Percentiles rank a stretch among this genome's conserved stretches.
Conservation (phyloP, 2,329 filamentous ascomycete species). For the Sarocladium oryzae region DNA sequence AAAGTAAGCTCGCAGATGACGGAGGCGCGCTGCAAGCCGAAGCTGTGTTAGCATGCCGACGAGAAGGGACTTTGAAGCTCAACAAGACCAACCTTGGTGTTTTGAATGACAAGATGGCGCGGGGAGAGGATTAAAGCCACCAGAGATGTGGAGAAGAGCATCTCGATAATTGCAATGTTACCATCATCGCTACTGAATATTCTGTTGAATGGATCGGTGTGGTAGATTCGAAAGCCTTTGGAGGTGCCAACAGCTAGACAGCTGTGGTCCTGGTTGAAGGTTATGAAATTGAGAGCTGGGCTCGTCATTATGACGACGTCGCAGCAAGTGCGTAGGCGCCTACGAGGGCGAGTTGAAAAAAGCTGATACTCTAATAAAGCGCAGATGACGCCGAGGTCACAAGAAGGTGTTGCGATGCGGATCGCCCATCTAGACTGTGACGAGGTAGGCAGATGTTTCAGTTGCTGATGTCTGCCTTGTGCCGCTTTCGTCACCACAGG, state of each 20-base stretch:
- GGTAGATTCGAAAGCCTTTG: slow-evolving; percentile 92
- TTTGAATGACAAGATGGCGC: slow-evolving; percentile 88
- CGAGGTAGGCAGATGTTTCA: background rate
- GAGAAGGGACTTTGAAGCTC: background rate
- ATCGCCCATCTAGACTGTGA: slow-evolving; percentile 3
- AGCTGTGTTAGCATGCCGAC: slow-evolving; percentile 14
- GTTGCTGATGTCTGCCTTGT: background rate
- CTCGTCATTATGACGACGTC: slow-evolving; percentile 52
- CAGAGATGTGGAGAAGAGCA: slow-evolving; percentile 96
- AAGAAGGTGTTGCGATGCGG: slow-evolving; percentile 1
- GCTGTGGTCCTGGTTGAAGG: slow-evolving; percentile 98
- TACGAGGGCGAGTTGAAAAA: too few species aligned
- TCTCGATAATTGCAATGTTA: slow-evolving; percentile 93
- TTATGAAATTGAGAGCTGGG: slow-evolving; percentile 90
- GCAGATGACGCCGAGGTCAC: background rate
- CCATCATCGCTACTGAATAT: slow-evolving; percentile 92
- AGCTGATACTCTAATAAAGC: background rate
- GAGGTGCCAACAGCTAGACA: slow-evolving; percentile 95
- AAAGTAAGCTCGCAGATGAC: slow-evolving; percentile 99
- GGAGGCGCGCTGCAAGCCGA: slow-evolving; percentile 48
- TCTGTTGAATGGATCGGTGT: slow-evolving; percentile 91
- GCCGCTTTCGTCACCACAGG: slow-evolving; percentile 3
- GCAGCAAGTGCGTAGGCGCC: too few species aligned
- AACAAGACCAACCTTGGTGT: slow-evolving; percentile 69
- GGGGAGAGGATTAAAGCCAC: slow-evolving; percentile 91